phyloP scores from a whole-genome alignment of 2,329 filamentous ascomycete species.

The Phialophora verrucosa region DNA sequence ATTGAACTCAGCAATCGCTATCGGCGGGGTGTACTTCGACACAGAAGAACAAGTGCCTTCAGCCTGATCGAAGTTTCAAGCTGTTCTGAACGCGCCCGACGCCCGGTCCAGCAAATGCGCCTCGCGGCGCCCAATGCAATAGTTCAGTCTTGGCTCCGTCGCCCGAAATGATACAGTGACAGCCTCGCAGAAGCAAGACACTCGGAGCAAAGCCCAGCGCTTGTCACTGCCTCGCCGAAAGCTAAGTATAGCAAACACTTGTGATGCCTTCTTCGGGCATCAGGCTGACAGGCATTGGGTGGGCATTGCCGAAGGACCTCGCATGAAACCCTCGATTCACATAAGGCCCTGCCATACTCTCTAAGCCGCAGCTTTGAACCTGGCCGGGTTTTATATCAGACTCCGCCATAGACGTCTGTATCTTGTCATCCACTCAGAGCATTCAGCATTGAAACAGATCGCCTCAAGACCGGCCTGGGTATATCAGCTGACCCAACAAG shows the following conservation, averaged over 20 bases:
- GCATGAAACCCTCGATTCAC: not conserved
- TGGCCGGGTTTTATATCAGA: not conserved
- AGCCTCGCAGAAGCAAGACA: not conserved
- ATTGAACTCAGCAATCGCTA: not conserved
- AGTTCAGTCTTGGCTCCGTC: not conserved
- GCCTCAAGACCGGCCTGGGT: not conserved
- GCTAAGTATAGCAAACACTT: not conserved
- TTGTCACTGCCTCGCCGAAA: not conserved
- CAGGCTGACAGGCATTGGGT: not conserved
- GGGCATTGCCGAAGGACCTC: not conserved
- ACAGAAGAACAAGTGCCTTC: not conserved
- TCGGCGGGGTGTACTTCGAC: not conserved
- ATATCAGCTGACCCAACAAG: not conserved
- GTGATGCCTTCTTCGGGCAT: not conserved
- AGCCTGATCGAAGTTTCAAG: not conserved
- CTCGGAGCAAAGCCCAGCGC: not conserved
- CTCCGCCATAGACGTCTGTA: not conserved
- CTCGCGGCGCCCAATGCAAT: not conserved
- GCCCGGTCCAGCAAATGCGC: not conserved
- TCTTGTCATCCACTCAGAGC: not conserved
- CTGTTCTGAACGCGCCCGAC: not conserved
- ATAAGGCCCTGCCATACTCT: not conserved
- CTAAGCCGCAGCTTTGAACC: not conserved
- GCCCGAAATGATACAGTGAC: slow-evolving; percentile 1
- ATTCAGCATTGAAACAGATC: not conserved